Base-by-base conservation (phyloP, 2,329 filamentous ascomycete species). In the Grosmannia huntii region DNA sequence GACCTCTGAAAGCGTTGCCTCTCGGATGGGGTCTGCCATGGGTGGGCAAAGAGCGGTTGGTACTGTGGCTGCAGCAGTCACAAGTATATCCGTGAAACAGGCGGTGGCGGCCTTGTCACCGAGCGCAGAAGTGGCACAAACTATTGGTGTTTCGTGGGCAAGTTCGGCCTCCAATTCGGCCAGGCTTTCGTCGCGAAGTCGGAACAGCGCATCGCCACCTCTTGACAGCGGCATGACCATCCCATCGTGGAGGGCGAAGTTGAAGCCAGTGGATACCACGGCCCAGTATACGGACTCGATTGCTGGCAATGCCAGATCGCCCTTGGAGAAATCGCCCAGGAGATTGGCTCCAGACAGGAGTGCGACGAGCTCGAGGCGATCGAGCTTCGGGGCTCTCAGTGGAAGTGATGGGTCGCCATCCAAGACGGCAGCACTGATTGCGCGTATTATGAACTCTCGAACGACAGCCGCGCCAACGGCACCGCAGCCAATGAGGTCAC, bases 351-450 rank as follows among this genome's bases (percentile, higher is more conserved):
- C 3, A 44, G 16, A 44, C 38, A 44, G 4, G 38, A 44, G 38
- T 19, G 12, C 23, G 48, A 28, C 21, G 16, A 14, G 14, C 3
- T 12, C 16, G 27, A 16, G 27, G 33, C 50, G 25, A 21, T 21
- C 50, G 5, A 31, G 50, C 14, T 31, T n/a, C 2, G 25, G 27
- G 5, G 25, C n/a, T n/a, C n/a, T 21, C n/a, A 38, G 28, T 5
- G 16, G 1, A 4, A 25, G 31, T 19, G 38, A 46, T 3, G 59
- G 57, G 2, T 52, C 60, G 0, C 62, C 61, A 21, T 63, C 62
- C 7, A 63, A 62, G 21, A 60, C 62, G 12, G 59, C 59, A 1
- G 56, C 60, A 0, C 11, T 63, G 36, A 62, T 63, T 52, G 59
- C 62, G 16, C 60, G 60, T 5, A 60, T 63, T 54, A 60, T 58